Evolutionary conservation across 2,329 filamentous ascomycete species (phyloP), one percentile per base, ranked within the genome.

Genomic region (Aspergillus amoenus): DNA sequence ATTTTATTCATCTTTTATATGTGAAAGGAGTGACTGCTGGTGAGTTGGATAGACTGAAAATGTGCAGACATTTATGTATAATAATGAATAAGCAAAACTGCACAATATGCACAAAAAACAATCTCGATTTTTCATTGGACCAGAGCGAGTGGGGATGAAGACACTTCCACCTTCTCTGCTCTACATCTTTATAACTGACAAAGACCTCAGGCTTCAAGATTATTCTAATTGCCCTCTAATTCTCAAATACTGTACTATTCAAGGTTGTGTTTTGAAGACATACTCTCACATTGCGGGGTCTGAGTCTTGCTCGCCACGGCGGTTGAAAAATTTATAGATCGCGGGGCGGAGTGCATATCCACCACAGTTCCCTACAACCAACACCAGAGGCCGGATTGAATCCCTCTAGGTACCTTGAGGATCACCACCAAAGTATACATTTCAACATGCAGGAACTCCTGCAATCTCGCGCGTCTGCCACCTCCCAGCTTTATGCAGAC

Each of bases 401-500:
- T 4, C 27, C 27, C 27, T 30, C 27, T 30, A 30, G 9, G 27
- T 30, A 30, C 34, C 34, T 37, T 37, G 34, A n/a, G 15, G 15
- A 37, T n/a, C 13, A n/a, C 34, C 15, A 37, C 2, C 34, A n/a
- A 37, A 5, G 12, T 15, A 37, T n/a, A n/a, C 1, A 7, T 15
- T 37, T 15, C 12, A 37, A 57, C 15, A 71, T 69, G 65, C 49
- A 64, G 9, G 21, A 58, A 30, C 18, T 21, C 18, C 59, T 73
- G 9, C 58, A 66, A 40, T 78, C 80, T 55, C 85, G 87, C 51
- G 76, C 81, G 44, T 74, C 80, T 60, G 74, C 87, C 59, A 90
- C 87, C 1, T 74, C 66, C 32, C 59, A 65, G 22, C 70, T 79
- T 15, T 71, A 73, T 52, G 57, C 67, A 30, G 71, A 75, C 46